Evolutionary conservation across 257 asterid species (phyloP).

Genomic region (Primulina eburnea): DNA sequence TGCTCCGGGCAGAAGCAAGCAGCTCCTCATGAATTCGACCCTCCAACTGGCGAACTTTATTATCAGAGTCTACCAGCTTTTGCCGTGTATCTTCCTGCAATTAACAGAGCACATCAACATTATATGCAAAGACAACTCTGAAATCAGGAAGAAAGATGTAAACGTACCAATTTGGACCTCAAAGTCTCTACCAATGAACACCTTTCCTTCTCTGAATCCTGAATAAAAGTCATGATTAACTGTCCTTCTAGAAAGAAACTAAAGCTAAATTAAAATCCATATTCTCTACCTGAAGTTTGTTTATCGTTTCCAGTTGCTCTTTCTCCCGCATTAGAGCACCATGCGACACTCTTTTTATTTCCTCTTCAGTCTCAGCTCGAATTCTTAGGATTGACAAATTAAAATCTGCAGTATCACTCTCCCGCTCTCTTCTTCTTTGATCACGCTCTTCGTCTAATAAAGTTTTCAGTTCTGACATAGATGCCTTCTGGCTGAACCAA

Average conservation of each 20-base stretch:
- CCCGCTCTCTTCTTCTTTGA: constrained; percentile 87
- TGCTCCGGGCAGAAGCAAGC: constrained; percentile 54
- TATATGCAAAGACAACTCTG: constrained; percentile 19
- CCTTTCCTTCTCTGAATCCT: constrained; percentile 92
- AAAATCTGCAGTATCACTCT: constrained; percentile 68
- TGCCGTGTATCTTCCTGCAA: constrained; percentile 89
- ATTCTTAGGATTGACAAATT: constrained; percentile 68
- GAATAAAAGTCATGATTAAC: constrained; percentile 27
- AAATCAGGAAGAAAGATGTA: constrained; percentile 22
- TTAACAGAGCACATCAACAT: constrained; percentile 15
- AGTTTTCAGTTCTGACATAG: constrained; percentile 73
- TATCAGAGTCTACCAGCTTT: constrained; percentile 79
- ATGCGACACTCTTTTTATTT: constrained; percentile 62
- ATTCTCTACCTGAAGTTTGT: constrained; percentile 72
- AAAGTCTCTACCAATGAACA: constrained; percentile 67
- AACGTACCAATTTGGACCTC: constrained; percentile 86
- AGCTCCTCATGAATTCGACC: constrained; percentile 74
- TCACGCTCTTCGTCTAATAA: constrained; percentile 90
- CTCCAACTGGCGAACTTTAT: constrained; percentile 90
- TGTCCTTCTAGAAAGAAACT: constrained; percentile 16
- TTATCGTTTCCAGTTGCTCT: constrained; percentile 86
- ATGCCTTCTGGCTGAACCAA: constrained; percentile 76
- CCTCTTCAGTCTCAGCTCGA: constrained; percentile 85
- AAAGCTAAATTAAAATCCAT: constrained; percentile 20
- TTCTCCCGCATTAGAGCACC: constrained; percentile 72